phyloP scores from a whole-genome alignment of 768 basidiomycete species.

The Amanita exitialis region DNA sequence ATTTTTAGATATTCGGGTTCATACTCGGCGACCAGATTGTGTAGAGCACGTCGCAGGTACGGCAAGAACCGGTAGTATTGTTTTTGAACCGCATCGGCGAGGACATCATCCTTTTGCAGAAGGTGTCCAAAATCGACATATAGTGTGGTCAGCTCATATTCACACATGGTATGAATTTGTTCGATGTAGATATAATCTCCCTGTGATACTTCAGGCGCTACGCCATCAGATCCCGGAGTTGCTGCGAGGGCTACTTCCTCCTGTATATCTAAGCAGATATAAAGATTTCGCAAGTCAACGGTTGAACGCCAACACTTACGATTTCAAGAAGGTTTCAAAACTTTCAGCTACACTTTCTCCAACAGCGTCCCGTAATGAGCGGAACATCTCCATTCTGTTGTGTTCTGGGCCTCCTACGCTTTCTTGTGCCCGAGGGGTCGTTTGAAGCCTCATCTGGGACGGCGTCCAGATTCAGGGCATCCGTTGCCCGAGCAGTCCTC shows the following conservation, averaged over 20 bases:
- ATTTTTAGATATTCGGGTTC: conserved; percentile 94
- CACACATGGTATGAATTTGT: conserved; percentile 92
- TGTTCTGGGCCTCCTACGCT: conserved; percentile 37
- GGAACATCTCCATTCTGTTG: conserved; percentile 63
- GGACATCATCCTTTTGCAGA: conserved; percentile 81
- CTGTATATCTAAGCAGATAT: conserved; percentile 55
- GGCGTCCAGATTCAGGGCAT: conserved; percentile 45
- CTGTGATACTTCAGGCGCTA: conserved; percentile 40
- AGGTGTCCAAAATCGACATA: conserved; percentile 95
- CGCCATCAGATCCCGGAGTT: conserved; percentile 72
- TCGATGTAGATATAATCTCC: conserved; percentile 78
- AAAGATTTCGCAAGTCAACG: conserved; percentile 5
- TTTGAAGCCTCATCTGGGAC: conserved; percentile 41
- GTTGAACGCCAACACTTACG: conserved; percentile 39
- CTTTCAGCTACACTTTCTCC: conserved; percentile 92
- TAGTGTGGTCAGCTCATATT: conserved; percentile 89
- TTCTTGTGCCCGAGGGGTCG: conserved; percentile 23
- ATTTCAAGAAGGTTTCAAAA: conserved; percentile 86
- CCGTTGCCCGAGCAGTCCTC: conserved; percentile 29
- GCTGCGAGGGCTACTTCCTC: conserved; percentile 70
- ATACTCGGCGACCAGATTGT: conserved; percentile 80
- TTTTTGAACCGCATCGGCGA: conserved; percentile 86
- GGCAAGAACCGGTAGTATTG: conserved; percentile 98
- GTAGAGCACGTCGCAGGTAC: conserved; percentile 84
- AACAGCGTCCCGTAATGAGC: conserved; percentile 84